Evolutionary conservation across 805 yeast species (phyloP).

Genomic region (Lipomyces sp.): DNA sequence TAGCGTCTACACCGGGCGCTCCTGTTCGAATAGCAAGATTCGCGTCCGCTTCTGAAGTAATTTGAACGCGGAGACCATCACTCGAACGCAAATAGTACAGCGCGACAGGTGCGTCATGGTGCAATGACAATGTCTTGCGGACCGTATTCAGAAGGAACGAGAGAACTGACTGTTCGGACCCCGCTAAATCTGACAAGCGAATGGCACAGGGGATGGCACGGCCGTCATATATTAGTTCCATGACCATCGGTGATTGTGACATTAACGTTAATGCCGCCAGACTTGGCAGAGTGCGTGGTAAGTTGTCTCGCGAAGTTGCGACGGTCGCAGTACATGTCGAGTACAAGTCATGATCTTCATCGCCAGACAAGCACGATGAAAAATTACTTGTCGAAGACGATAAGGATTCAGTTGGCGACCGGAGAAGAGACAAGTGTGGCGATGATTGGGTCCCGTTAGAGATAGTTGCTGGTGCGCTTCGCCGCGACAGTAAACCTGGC

Average conservation of each 20-base stretch:
- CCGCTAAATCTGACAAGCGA: slow-evolving; percentile 7
- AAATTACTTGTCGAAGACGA: slow-evolving; percentile 9
- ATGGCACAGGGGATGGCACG: slow-evolving; percentile 11
- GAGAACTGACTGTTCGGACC: slow-evolving; percentile 17
- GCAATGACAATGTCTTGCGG: slow-evolving; percentile 19
- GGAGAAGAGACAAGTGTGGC: neutral
- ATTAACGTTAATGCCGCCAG: slow-evolving; percentile 7
- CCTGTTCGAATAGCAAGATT: slow-evolving; percentile 12
- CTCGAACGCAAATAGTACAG: slow-evolving; percentile 17
- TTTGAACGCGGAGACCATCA: slow-evolving; percentile 18
- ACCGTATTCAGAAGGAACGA: slow-evolving; percentile 23
- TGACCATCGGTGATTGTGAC: slow-evolving; percentile 5
- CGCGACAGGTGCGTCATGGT: slow-evolving; percentile 22
- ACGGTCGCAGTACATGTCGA: slow-evolving; percentile 5
- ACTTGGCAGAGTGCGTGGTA: slow-evolving; percentile 13
- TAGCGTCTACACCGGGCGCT: neutral
- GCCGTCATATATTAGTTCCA: slow-evolving; percentile 7
- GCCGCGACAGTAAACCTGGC: neutral
- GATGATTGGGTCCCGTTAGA: neutral
- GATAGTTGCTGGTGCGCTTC: neutral
- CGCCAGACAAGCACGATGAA: slow-evolving; percentile 1
- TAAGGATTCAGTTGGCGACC: slow-evolving; percentile 2
- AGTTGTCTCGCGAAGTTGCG: slow-evolving; percentile 9
- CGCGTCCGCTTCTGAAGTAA: slow-evolving; percentile 28
- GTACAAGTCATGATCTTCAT: slow-evolving; percentile 5